These are phyloP conservation scores for Russula emetica DNA, from an alignment of 768 basidiomycete species.

Conservation along the genomic window DNA sequence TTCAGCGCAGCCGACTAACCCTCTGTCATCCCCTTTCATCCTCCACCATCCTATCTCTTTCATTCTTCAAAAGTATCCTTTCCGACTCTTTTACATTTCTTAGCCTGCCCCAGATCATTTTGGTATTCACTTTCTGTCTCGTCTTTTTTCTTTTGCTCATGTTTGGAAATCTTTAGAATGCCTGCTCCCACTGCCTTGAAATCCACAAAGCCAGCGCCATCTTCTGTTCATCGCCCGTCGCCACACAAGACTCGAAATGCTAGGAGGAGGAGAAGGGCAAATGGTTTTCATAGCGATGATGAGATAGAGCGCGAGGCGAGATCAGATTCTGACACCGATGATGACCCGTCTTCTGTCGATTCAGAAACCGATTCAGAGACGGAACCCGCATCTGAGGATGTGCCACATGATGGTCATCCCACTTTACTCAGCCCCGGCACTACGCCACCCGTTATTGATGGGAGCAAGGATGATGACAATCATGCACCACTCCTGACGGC, in stretches of 20 bases:
- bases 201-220: conserved; percentile 7
- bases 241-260: conserved; percentile 42
- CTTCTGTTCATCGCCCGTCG: conserved; percentile 15
- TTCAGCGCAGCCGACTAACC: conserved; percentile 6
- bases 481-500: conserved; percentile 51
- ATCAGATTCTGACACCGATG: conserved; percentile 66
- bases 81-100: background rate
- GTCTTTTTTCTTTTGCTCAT: background rate
- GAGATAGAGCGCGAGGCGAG: conserved; percentile 68
- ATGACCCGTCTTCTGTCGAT: conserved; percentile 49
- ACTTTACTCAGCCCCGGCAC: conserved; percentile 63
- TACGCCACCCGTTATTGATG: conserved; percentile 39
- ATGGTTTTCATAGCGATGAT: conserved; percentile 63
- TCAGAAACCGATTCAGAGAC: conserved; percentile 68
- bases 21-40: conserved; percentile 7
- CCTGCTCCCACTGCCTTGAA: conserved; percentile 24
- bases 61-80: background rate
- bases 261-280: conserved; percentile 61
- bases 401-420: conserved; percentile 45
- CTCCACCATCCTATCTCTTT: no score
- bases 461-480: conserved; percentile 22
- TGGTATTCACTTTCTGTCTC: background rate
- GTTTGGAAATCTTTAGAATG: conserved; percentile 22
- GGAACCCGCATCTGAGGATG: conserved; percentile 64
- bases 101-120: background rate